Percentiles rank a stretch among this genome's conserved stretches.
phyloP scores from a whole-genome alignment of 2,329 filamentous ascomycete species.

The Geosmithia morbida region DNA sequence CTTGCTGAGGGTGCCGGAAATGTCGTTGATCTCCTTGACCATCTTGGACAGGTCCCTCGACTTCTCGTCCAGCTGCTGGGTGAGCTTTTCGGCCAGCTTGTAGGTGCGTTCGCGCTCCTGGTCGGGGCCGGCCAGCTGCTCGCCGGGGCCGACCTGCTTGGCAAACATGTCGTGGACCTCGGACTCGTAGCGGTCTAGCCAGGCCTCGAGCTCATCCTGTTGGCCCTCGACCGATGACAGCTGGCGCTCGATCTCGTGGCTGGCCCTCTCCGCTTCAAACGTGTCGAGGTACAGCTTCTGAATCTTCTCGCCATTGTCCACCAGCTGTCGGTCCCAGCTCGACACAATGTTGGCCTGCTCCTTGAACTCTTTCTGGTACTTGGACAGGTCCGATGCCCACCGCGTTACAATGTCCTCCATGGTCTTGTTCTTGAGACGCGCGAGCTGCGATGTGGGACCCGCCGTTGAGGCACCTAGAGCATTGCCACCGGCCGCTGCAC shows the following conservation, averaged over 20 bases:
- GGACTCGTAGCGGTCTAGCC: slow-evolving; percentile 80
- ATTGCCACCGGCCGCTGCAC: slow-evolving; percentile 9
- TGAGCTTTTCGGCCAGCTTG: slow-evolving; percentile 86
- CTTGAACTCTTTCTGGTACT: slow-evolving; percentile 95
- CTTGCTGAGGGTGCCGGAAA: slow-evolving; percentile 80
- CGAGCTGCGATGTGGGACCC: slow-evolving; percentile 71
- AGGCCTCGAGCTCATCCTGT: slow-evolving; percentile 77
- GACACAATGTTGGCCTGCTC: slow-evolving; percentile 77
- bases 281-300: slow-evolving; percentile 85
- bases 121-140: slow-evolving; percentile 74
- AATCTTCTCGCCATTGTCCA: slow-evolving; percentile 91
- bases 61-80: slow-evolving; percentile 84
- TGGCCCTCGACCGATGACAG: slow-evolving; percentile 79
- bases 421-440: slow-evolving; percentile 91
- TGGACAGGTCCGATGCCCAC: slow-evolving; percentile 89
- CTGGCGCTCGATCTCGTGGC: slow-evolving; percentile 86
- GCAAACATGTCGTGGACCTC: slow-evolving; percentile 83
- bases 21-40: slow-evolving; percentile 96
- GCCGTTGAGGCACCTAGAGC: slow-evolving; percentile 57
- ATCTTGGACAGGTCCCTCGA: slow-evolving; percentile 85
- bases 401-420: slow-evolving; percentile 98
- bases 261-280: slow-evolving; percentile 85
- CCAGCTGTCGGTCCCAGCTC: slow-evolving; percentile 80
- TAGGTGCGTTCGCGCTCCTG: slow-evolving; percentile 94
- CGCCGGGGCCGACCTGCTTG: slow-evolving; percentile 60